These are phyloP conservation scores for Linnemannia hyalina DNA, from an alignment of 192 early-diverging fungal genomes.

Conservation along the genomic window DNA sequence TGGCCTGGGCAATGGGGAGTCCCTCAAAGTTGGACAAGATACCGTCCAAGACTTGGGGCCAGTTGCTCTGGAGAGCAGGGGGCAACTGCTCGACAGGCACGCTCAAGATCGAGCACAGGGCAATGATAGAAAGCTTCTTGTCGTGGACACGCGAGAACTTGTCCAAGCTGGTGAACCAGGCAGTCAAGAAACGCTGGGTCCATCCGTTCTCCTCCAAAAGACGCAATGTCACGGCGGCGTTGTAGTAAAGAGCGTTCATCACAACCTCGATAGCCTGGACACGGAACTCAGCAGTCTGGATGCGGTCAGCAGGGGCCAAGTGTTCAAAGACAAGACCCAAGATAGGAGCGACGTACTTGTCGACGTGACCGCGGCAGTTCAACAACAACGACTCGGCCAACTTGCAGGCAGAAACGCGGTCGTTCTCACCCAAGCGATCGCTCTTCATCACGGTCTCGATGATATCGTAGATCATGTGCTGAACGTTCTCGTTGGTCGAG, in stretches of 20 bases:
- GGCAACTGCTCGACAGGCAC: conserved; percentile 83
- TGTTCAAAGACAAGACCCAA: conserved; percentile 76
- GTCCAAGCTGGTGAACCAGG: conserved; percentile 79
- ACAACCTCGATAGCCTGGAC: conserved; percentile 85
- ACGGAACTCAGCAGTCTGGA: conserved; percentile 76
- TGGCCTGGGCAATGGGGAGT: conserved; percentile 74
- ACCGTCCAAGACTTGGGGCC: conserved; percentile 80
- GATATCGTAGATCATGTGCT: conserved; percentile 86
- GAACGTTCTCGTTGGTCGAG: conserved; percentile 73
- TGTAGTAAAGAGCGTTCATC: conserved; percentile 91
- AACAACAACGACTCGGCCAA: conserved; percentile 89
- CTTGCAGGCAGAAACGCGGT: conserved; percentile 87
- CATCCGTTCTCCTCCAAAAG: conserved; percentile 84
- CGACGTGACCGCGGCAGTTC: conserved; percentile 86
- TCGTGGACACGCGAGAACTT: conserved; percentile 92
- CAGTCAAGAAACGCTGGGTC: conserved; percentile 83
- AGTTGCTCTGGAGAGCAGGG: conserved; percentile 74
- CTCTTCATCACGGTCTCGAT: conserved; percentile 87
- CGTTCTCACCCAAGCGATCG: conserved; percentile 80
- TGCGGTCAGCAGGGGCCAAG: conserved; percentile 67
- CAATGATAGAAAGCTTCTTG: conserved; percentile 91
- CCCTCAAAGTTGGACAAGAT: conserved; percentile 81
- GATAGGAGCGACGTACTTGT: conserved; percentile 81
- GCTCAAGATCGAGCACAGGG: conserved; percentile 80
- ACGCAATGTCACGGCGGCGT: conserved; percentile 79